Base-by-base conservation (phyloP, 305 asterid genomes). In the Stenogyne calaminthoides region DNA sequence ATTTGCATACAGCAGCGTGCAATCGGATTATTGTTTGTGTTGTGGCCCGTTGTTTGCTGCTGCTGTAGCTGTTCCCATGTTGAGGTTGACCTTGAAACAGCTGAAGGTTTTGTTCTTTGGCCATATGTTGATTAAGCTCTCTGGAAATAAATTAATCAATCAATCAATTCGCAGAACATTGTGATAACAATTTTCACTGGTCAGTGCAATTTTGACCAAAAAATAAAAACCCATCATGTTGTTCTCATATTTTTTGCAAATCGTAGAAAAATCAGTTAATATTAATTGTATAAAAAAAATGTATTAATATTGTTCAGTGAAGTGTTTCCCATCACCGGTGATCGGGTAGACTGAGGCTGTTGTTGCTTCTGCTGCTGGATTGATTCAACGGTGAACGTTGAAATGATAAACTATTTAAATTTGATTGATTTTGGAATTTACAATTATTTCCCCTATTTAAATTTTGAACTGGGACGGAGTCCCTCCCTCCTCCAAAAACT, bases 41-140 rank as follows among this genome's bases (percentile, higher is more conserved):
- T 81, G 70, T 76, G 86, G 60, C 73, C 82, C 52, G 72, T n/a
- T 36, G 77, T 69, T 72, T 71, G 84, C 73, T 82, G 84, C 74
- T 70, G 85, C n/a, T 82, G 36, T 32, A 32, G 36, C 36, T 5
- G 36, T 32, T 90, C 1, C 66, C 68, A 63, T 81, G 90, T 77
- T 82, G 92, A 47, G 84, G 71, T 76, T 84, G 93, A 65, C 84
- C 78, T 80, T 79, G 84, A 80, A 79, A 79, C 81, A 20, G 83
- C 54, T 18, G 88, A 76, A 19, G 86, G 44, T 67, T 60, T 77
- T 65, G 84, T 69, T 69, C 83, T 84, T 74, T 88, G 81, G 69
- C 92, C 84, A 77, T 80, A 88, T 72, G n/a, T 90, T 90, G 66
- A 82, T 76, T 82, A 90, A 82, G 73, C 94, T 90, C 81, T 90